Base-by-base conservation (phyloP, 768 basidiomycete species). In the Pleurotus cornucopiae region DNA sequence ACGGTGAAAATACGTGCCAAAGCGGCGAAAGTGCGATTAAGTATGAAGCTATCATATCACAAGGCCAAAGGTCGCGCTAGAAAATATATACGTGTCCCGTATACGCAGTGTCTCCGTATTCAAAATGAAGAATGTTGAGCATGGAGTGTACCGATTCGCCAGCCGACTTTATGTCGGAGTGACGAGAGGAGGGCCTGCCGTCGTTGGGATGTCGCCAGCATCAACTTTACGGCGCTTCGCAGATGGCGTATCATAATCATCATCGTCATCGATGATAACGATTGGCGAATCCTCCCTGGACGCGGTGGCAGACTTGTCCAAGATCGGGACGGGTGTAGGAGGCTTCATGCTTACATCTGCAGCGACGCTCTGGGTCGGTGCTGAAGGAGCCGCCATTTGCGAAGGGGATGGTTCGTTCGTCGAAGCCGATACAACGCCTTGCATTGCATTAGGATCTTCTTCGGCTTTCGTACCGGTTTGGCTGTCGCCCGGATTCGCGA, bases 191-290 rank as follows among this genome's bases (percentile, higher is more conserved):
- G 11, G 12, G 13, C 30, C 30, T 34, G 30, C 4, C 30, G 30
- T 34, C 9, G 9, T 11, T 11, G 30, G 30, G 4, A 34, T 34
- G 11, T 34, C 30, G 30, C 11, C 30, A 34, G 9, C 30, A 16
- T 76, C 76, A 16, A 81, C 55, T 66, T 78, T 81, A 63, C 86
- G 76, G 60, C 79, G 80, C 70, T 88, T 89, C 52, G 71, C 65
- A 25, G 71, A 76, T 44, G 85, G 83, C 37, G 74, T 77, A 45
- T 82, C 76, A 39, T 80, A 77, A 34, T 62, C 59, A 25, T 81
- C 80, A 21, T 79, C 79, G 54, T 86, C 85, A 58, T 88, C 86
- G 30, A 85, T 73, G 45, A 84, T 71, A 41, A 88, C 72, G 34
- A 84, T 79, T n/a, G 85, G 81, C 7, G 83, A 77, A 39, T 64